Base-by-base conservation (phyloP, 306 rosid genomes). In the Senna siamea region DNA sequence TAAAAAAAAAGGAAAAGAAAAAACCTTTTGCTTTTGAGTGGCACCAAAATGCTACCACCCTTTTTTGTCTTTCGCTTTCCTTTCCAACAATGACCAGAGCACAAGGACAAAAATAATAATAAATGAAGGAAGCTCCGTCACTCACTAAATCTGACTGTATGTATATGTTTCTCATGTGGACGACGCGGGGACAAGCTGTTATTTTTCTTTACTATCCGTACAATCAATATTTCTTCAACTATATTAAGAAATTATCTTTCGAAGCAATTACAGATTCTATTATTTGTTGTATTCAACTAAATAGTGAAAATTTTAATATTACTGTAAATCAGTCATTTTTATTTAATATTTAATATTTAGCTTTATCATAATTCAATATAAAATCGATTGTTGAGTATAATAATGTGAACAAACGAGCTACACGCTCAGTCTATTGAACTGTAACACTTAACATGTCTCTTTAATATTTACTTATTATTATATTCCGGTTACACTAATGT, bases 1-100 rank as follows among this genome's bases (percentile, higher is more conserved):
- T 53, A 1, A n/a, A 20, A 60, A n/a, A 60, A 10, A 11, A 41
- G 13, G 9, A 37, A 7, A 37, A 37, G 20, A 30, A 8, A 59
- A 59, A 15, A 15, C 11, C 26, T 53, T 72, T 73, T 47, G 77
- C 69, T 63, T 58, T 72, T 50, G 15, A 68, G 41, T 46, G 69
- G 44, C 48, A 37, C 74, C 70, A 54, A 60, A 73, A 53, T 44
- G 38, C 18, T 63, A 43, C 41, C 37, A 23, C 70, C 54, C 17
- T 6, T 2, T 22, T 48, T 62, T 62, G 26, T 78, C 44, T 59
- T 43, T 40, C 66, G 65, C 75, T 40, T 71, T 66, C 0, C 8
- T 17, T 17, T 35, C 61, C 66, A 35, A 19, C 26, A 56, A 71
- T 8, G 63, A 17, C 47, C 52, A 0, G 28, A 40, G 26, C 70